Conservation (phyloP, 2,329 filamentous ascomycete species). For the Pseudogymnoascus pannorum region DNA sequence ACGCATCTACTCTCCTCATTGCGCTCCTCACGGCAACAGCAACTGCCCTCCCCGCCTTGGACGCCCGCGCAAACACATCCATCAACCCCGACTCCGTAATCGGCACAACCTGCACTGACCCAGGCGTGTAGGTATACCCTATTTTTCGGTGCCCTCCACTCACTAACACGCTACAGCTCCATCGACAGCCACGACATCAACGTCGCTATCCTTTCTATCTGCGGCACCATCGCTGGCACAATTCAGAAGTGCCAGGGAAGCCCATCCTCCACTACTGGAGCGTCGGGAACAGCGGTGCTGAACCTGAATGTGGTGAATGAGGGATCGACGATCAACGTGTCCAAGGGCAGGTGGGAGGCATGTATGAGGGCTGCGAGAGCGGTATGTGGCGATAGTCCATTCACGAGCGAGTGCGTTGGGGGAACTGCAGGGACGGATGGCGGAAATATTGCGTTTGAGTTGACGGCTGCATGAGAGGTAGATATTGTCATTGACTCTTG, state of each 20-base stretch:
- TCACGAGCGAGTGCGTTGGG: conserved; percentile 23
- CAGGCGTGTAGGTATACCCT: conserved; percentile 21
- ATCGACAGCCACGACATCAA: conserved; percentile 37
- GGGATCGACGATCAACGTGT: conserved; percentile 45
- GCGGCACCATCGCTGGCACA: conserved; percentile 40
- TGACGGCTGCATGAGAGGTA: conserved; percentile 11
- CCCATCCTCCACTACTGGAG: conserved; percentile 38
- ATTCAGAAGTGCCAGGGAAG: conserved; percentile 40
- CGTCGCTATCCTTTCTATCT: conserved; percentile 42
- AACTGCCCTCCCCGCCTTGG: conserved; percentile 9
- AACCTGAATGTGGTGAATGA: conserved; percentile 34
- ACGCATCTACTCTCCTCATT: conserved; percentile 15
- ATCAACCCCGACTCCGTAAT: conserved; percentile 28
- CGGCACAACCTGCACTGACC: conserved; percentile 28
- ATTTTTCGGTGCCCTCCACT: neutral
- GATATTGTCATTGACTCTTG: neutral
- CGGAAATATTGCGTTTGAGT: conserved; percentile 20
- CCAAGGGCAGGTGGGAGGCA: conserved; percentile 45
- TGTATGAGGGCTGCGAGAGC: conserved; percentile 43
- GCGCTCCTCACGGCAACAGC: conserved; percentile 12
- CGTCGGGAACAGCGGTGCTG: conserved; percentile 42
- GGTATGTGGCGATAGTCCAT: conserved; percentile 18
- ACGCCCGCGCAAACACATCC: conserved; percentile 17
- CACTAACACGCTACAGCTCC: conserved; percentile 13
- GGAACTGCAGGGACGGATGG: conserved; percentile 17